Percentiles rank a stretch among this genome's conserved stretches.
Evolutionary conservation across 2,329 filamentous ascomycete species (phyloP).

Genomic region (Exophiala bonariae): DNA sequence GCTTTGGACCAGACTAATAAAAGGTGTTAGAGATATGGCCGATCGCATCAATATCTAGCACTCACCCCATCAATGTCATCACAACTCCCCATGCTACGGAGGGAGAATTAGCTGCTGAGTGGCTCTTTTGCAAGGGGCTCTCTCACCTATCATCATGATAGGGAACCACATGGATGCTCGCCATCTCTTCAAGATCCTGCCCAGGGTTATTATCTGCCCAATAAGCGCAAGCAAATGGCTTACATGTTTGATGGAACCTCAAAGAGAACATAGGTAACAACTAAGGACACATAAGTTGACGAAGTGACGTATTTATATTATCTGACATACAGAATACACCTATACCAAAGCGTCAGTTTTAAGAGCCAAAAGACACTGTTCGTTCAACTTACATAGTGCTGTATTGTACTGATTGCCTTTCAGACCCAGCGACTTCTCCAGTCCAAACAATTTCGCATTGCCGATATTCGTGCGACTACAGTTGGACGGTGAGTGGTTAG

Average conservation of each 20-base stretch:
- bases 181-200: constrained; percentile 4
- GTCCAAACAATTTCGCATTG: constrained; percentile 46
- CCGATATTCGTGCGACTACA: constrained; percentile 43
- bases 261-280: constrained; percentile 1
- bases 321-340: constrained; percentile 2
- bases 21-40: too few species aligned
- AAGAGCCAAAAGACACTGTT: not conserved
- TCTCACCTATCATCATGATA: not conserved
- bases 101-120: too few species aligned
- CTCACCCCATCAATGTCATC: constrained; percentile 33
- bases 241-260: constrained; percentile 1
- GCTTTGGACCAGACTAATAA: constrained; percentile 41
- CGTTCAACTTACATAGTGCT: constrained; percentile 17
- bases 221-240: not conserved
- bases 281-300: not conserved
- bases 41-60: constrained; percentile 54
- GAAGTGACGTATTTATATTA: too few species aligned
- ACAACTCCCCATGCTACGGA: not conserved
- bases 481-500: too few species aligned
- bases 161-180: constrained; percentile 1
- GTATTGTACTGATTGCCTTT: constrained; percentile 43
- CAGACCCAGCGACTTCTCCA: constrained; percentile 46
- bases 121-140: too few species aligned
- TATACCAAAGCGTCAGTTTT: constrained; percentile 21
- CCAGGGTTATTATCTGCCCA: not conserved